phyloP scores from a whole-genome alignment of 1,284 basidiomycete species.

The Golubevia sp. region DNA sequence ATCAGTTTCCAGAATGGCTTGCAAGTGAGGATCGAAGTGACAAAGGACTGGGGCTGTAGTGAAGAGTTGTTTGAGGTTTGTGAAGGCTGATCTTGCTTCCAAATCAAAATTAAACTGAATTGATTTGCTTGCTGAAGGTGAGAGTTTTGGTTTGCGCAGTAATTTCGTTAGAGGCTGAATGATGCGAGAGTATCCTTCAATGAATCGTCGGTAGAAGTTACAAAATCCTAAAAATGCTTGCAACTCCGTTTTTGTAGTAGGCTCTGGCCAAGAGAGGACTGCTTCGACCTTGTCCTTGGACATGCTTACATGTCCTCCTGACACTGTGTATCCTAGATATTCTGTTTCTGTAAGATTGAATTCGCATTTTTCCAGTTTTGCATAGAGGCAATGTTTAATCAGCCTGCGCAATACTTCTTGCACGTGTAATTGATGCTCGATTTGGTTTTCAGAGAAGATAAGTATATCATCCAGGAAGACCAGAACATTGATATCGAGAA shows the following conservation, averaged over 20 bases:
- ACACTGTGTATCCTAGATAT: constrained; percentile 65
- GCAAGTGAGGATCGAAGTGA: neutral
- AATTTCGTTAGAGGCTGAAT: constrained; percentile 50
- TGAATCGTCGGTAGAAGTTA: constrained; percentile 65
- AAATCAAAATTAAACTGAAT: too few relatives aligned
- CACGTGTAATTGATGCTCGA: constrained; percentile 12
- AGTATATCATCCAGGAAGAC: constrained; percentile 62
- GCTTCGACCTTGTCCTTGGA: constrained; percentile 63
- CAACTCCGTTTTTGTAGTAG: constrained; percentile 52
- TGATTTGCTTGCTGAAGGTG: constrained; percentile 1
- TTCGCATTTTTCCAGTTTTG: constrained; percentile 10
- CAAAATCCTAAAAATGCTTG: constrained; percentile 63
- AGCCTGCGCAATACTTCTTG: constrained; percentile 3
- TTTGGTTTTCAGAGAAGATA: constrained; percentile 60
- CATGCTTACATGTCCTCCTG: constrained; percentile 61
- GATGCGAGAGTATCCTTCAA: constrained; percentile 62
- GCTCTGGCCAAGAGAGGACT: constrained; percentile 63
- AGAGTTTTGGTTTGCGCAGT: constrained; percentile 1
- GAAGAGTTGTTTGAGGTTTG: neutral
- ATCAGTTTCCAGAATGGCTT: constrained; percentile 23
- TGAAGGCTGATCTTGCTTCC: too few relatives aligned
- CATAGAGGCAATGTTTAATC: constrained; percentile 2
- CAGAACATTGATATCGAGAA: constrained; percentile 45
- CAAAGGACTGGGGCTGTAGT: neutral
- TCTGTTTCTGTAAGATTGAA: constrained; percentile 43